phyloP scores from a whole-genome alignment of 305 asterid genomes.

The Fraxinus sp. region DNA sequence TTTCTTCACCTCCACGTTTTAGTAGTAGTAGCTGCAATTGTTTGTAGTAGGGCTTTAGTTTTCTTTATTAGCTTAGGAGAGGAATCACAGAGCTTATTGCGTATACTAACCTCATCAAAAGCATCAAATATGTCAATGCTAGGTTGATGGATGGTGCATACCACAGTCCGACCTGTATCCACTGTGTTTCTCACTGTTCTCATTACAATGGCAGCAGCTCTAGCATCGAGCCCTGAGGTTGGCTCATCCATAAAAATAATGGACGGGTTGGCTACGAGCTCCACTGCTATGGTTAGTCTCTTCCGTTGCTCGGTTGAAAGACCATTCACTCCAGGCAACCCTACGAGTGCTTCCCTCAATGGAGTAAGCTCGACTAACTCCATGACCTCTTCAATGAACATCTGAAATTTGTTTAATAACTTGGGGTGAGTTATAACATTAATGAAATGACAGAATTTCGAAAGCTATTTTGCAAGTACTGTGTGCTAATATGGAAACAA shows the following conservation, averaged over 20 bases:
- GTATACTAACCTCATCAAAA: conserved; percentile 72
- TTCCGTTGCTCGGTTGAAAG: conserved; percentile 92
- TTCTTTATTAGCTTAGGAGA: background rate
- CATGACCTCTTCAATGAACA: conserved; percentile 86
- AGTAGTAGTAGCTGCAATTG: conserved; percentile 66
- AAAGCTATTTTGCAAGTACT: background rate
- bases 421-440: background rate
- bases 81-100: background rate
- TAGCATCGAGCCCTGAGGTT: conserved; percentile 92
- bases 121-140: conserved; percentile 96
- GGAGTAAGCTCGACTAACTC: conserved; percentile 73
- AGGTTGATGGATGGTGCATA: conserved; percentile 96
- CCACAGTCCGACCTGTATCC: conserved; percentile 90
- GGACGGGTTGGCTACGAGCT: conserved; percentile 89
- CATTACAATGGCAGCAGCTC: conserved; percentile 97
- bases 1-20: conserved; percentile 90
- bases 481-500: conserved; percentile 14
- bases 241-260: conserved; percentile 98
- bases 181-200: conserved; percentile 94
- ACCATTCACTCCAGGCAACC: conserved; percentile 84
- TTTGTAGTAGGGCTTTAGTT: conserved; percentile 9
- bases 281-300: conserved; percentile 84
- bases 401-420: conserved; percentile 41
- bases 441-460: conserved; percentile 4
- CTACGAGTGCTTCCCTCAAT: conserved; percentile 72